Evolutionary conservation across 2,329 filamentous ascomycete genomes (phyloP).

Genomic region (Penicillium brevicompactum): DNA sequence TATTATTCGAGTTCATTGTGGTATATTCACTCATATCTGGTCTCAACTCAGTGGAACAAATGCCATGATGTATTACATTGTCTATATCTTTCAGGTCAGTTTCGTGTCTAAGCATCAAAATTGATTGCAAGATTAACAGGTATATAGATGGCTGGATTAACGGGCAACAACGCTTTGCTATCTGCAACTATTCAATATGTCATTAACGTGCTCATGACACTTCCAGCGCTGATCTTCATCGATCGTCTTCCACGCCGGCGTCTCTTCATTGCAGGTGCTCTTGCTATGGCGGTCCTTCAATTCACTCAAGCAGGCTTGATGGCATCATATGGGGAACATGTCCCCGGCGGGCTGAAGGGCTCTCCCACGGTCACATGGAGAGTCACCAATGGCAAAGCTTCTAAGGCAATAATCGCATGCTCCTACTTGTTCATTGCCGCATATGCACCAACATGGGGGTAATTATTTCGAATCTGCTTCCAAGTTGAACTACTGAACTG

Average conservation of each 20-base stretch:
- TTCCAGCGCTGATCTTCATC: slow-evolving; percentile 63
- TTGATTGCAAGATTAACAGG: background rate
- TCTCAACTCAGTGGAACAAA: slow-evolving; percentile 63
- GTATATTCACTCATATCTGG: slow-evolving; percentile 63
- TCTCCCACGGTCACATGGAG: slow-evolving; percentile 17
- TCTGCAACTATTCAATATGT: slow-evolving; percentile 65
- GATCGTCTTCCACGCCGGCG: slow-evolving; percentile 62
- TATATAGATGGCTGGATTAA: slow-evolving; percentile 55
- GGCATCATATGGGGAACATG: slow-evolving; percentile 28
- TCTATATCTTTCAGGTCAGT: slow-evolving; percentile 33
- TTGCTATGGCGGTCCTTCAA: slow-evolving; percentile 56
- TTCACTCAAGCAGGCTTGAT: slow-evolving; percentile 36
- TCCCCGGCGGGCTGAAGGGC: slow-evolving; percentile 25
- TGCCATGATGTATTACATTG: slow-evolving; percentile 54
- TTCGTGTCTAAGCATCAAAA: background rate
- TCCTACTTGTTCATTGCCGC: slow-evolving; percentile 69
- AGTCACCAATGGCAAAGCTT: slow-evolving; percentile 25
- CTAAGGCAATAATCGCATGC: slow-evolving; percentile 64
- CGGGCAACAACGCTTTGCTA: slow-evolving; percentile 60
- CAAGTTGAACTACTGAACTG: background rate
- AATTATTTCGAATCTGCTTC: slow-evolving; percentile 31
- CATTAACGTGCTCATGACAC: slow-evolving; percentile 63
- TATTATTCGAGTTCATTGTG: slow-evolving; percentile 59
- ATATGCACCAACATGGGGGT: slow-evolving; percentile 63
- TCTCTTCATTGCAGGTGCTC: slow-evolving; percentile 58